phyloP scores from a whole-genome alignment of 2,329 filamentous ascomycete genomes.

The Thielaviopsis punctulata region DNA sequence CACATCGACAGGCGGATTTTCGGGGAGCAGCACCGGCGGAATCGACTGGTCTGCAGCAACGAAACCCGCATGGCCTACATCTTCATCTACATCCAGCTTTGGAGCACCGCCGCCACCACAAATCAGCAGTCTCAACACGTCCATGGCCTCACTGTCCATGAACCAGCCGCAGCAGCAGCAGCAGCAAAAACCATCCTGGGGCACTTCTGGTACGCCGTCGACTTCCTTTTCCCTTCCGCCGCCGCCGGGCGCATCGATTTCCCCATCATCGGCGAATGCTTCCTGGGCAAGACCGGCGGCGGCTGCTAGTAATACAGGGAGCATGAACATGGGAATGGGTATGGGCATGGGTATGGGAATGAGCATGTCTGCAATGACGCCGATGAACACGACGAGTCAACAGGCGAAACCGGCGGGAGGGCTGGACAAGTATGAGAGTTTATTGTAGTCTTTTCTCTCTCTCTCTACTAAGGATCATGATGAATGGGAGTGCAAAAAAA shows the following conservation, averaged over 20 bases:
- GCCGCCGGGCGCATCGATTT: constrained; percentile 28
- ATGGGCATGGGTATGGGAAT: constrained; percentile 14
- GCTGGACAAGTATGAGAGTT: constrained; percentile 51
- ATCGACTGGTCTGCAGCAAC: not conserved
- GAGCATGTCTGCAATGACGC: constrained; percentile 11
- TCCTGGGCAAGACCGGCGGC: constrained; percentile 9
- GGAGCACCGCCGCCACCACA: constrained; percentile 3
- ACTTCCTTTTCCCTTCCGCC: constrained; percentile 42
- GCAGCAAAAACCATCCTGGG: constrained; percentile 17
- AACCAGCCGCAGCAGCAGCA: constrained; percentile 24
- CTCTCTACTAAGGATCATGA: too few species aligned
- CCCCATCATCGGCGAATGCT: constrained; percentile 27
- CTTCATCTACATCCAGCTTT: not conserved
- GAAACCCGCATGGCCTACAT: not conserved
- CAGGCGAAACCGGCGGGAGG: constrained; percentile 28
- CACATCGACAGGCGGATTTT: constrained; percentile 16
- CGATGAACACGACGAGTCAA: constrained; percentile 14
- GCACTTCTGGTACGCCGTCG: constrained; percentile 17
- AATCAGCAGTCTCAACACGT: constrained; percentile 22
- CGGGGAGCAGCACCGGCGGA: constrained; percentile 19
- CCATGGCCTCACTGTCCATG: constrained; percentile 33
- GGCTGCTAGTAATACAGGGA: too few species aligned
- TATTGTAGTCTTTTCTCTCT: constrained; percentile 27
- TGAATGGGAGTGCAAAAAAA: too few species aligned
- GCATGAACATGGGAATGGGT: too few species aligned